Evolutionary conservation across 73 alveolate genomes (phyloP), one percentile per base, ranked within the genome.

Genomic region (Blepharisma japonicum): DNA sequence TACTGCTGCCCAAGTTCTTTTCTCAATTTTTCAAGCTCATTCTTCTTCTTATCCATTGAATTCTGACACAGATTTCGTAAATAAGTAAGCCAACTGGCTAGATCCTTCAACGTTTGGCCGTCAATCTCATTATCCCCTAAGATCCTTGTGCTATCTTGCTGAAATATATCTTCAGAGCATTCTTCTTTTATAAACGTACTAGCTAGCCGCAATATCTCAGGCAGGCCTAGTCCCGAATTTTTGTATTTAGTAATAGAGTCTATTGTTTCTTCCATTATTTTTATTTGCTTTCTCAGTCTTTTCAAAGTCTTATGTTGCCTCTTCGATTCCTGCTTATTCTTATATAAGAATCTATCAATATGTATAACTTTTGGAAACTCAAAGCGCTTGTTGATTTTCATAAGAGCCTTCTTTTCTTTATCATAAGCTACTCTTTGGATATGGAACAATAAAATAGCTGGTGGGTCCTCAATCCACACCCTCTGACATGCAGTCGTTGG

Each of bases 301-400:
- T 78, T 55, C 70, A 56, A 88, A 39, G 81, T 14, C 42, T 88
- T 84, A 23, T 91, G 82, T 55, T 72, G 84, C 54, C 27, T 20
- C 39, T 7, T 11, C 0, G 76, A 39, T 38, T 82, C 68, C 20
- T 83, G 53, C 45, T 79, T 70, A 47, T 91, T 92, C 49, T 84
- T 66, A 48, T 68, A 54, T 47, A 88, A 45, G 78, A 92, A 92
- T 55, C 95, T 82, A 74, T 92, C 98, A 7, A 88, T 72, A 66
- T 77, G 87, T 5, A 90, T 85, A 21, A 76, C 92, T 55, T 90
- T 66, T 0, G 93, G 96, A 86, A 93, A 88, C 25, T 80, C 71
- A 72, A 93, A 93, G 18, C 77, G 74, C 46, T 81, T 81, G 68
- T 91, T 82, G 48, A 83, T 45, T 82, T 93, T 92, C 5, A 82